Evolutionary conservation across 192 early-diverging fungal genomes (phyloP).

Genomic region (Dissophora globulifera): DNA sequence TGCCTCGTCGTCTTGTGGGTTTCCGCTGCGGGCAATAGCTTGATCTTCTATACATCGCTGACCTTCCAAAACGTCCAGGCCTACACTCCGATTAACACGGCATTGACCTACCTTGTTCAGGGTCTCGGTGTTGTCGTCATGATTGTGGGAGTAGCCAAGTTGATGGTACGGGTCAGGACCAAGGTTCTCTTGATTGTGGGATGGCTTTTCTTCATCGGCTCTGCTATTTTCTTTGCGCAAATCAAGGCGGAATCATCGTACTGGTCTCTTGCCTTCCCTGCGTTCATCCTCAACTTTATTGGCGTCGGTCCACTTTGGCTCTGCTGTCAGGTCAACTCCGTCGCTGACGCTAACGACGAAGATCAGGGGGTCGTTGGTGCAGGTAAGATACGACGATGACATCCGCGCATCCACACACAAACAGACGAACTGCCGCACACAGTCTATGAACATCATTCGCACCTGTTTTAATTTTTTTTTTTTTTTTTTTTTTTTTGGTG

Average conservation of each 20-base stretch:
- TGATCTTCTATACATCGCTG: slow-evolving; percentile 21
- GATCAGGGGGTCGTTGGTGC: slow-evolving; percentile 45
- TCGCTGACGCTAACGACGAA: slow-evolving; percentile 38
- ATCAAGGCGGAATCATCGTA: slow-evolving; percentile 18
- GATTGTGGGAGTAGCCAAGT: not conserved
- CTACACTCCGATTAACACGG: slow-evolving; percentile 25
- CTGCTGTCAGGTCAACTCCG: slow-evolving; percentile 33
- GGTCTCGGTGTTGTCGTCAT: slow-evolving; percentile 23
- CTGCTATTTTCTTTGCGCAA: slow-evolving; percentile 26
- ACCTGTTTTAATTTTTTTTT: not conserved
- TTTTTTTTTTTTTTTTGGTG: not conserved
- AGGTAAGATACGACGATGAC: slow-evolving; percentile 6
- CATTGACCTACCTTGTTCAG: slow-evolving; percentile 10
- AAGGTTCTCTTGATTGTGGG: slow-evolving; percentile 26
- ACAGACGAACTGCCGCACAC: not conserved
- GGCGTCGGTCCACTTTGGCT: slow-evolving; percentile 30
- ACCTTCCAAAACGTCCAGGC: slow-evolving; percentile 32
- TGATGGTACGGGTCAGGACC: slow-evolving; percentile 7
- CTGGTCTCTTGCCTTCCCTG: slow-evolving; percentile 27
- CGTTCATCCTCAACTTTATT: slow-evolving; percentile 25
- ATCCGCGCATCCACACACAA: not conserved
- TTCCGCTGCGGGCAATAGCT: slow-evolving; percentile 17
- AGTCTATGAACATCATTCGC: not conserved
- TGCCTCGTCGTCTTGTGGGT: slow-evolving; percentile 5
- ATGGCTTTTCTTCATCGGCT: slow-evolving; percentile 40